Evolutionary conservation across 208 protist genomes (phyloP).

Genomic region (Vickermania spadyakhi): DNA sequence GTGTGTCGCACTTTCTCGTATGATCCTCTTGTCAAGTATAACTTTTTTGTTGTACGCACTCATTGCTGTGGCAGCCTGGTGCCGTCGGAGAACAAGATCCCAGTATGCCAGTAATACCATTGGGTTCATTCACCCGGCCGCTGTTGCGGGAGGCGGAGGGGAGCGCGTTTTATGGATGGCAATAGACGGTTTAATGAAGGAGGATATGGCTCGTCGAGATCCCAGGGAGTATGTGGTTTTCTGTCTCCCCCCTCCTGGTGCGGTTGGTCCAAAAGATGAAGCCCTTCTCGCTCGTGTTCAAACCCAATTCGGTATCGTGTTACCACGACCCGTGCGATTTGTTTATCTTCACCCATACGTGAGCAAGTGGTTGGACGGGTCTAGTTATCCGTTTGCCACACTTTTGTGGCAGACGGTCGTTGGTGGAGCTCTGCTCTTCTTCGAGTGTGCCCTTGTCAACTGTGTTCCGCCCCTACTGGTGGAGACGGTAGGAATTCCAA

Average conservation of each 20-base stretch:
- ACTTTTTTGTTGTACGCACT: constrained; percentile 7
- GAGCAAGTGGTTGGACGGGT: constrained; percentile 56
- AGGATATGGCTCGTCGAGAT: constrained; percentile 22
- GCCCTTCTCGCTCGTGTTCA: constrained; percentile 21
- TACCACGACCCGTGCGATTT: constrained; percentile 44
- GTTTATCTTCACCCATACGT: constrained; percentile 37
- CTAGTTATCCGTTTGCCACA: constrained; percentile 79
- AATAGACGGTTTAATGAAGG: constrained; percentile 53
- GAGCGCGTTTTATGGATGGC: constrained; percentile 95
- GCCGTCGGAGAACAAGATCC: constrained; percentile 6
- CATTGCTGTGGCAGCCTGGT: constrained; percentile 7
- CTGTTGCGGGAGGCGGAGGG: constrained; percentile 92
- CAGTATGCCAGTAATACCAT: constrained; percentile 30
- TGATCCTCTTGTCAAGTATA: neutral
- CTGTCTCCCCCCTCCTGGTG: constrained; percentile 24
- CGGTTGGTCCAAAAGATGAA: constrained; percentile 5
- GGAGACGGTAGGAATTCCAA: constrained; percentile 96
- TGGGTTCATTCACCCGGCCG: constrained; percentile 89
- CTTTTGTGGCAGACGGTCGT: constrained; percentile 89
- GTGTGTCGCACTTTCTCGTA: too few relatives aligned
- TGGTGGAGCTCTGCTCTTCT: constrained; percentile 79
- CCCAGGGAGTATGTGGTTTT: constrained; percentile 51
- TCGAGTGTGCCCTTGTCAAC: constrained; percentile 79
- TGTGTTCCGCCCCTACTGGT: constrained; percentile 41
- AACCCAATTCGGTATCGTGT: constrained; percentile 59